phyloP scores from a whole-genome alignment of 2,329 filamentous ascomycete genomes.

The Colletotrichum gloeosporioides region DNA sequence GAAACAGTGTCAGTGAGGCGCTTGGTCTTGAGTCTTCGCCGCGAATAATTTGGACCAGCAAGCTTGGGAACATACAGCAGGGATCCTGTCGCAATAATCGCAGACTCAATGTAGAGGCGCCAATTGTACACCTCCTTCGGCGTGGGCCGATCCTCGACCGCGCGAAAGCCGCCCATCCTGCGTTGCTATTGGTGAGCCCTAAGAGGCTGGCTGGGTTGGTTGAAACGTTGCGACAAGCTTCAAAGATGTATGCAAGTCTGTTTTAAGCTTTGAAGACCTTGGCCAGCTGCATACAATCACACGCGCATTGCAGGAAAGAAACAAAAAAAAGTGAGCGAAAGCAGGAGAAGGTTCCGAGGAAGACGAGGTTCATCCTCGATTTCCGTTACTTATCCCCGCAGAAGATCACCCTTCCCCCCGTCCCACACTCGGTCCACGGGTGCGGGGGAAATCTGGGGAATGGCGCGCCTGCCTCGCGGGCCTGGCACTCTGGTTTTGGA shows the following conservation, averaged over 20 bases:
- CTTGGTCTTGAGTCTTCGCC: neutral
- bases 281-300: neutral
- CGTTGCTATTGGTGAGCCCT: neutral
- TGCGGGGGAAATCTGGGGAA: constrained; percentile 21
- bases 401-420: neutral
- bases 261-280: neutral
- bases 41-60: neutral
- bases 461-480: neutral
- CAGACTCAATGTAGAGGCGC: constrained; percentile 51
- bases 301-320: neutral
- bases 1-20: neutral
- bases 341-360: neutral
- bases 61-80: constrained; percentile 36
- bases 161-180: constrained; percentile 44
- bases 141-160: constrained; percentile 60
- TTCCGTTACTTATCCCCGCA: constrained; percentile 15
- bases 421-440: neutral
- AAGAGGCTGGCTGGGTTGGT: neutral
- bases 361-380: constrained; percentile 6
- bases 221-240: neutral
- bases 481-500: neutral
- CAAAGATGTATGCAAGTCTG: neutral
- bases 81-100: constrained; percentile 54
- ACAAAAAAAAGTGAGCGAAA: neutral
- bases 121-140: constrained; percentile 61